Evolutionary conservation across 257 asterid genomes (phyloP).

Genomic region (Rhazya stricta): DNA sequence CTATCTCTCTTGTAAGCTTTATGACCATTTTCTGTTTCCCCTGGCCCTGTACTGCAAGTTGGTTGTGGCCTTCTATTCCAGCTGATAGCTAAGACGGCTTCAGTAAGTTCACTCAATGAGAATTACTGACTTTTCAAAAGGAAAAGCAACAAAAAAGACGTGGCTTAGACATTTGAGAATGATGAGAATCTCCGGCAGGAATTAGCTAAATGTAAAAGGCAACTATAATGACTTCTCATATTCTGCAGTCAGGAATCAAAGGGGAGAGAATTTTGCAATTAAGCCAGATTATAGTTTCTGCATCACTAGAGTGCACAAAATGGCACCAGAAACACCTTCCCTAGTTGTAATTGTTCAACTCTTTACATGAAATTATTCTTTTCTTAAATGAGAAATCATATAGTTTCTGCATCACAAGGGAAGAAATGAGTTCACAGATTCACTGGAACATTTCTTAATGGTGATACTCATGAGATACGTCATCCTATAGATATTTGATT

Average conservation of each 20-base stretch:
- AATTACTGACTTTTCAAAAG: constrained; percentile 1
- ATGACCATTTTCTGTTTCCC: constrained; percentile 11
- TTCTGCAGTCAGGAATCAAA: not conserved
- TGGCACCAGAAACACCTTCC: not conserved
- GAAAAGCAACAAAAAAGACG: not conserved
- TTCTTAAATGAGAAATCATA: not conserved
- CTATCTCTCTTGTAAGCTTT: constrained; percentile 29
- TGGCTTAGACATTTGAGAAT: not conserved
- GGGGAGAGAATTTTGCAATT: not conserved
- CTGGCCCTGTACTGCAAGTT: constrained; percentile 28
- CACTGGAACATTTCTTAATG: constrained; percentile 1
- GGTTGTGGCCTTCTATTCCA: constrained; percentile 22
- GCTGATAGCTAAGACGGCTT: constrained; percentile 21
- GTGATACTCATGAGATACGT: not conserved
- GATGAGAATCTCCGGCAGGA: not conserved
- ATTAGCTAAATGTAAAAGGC: not conserved
- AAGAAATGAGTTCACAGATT: not conserved
- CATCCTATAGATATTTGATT: constrained; percentile 15
- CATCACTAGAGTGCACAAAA: not conserved
- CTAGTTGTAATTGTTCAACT: not conserved
- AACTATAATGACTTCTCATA: too few species aligned
- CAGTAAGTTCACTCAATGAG: not conserved
- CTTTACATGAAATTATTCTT: not conserved
- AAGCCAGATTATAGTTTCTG: not conserved
- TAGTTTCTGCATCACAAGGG: not conserved